phyloP scores from a whole-genome alignment of 164 flowering plant species.

The Nymphaea thermarum region DNA sequence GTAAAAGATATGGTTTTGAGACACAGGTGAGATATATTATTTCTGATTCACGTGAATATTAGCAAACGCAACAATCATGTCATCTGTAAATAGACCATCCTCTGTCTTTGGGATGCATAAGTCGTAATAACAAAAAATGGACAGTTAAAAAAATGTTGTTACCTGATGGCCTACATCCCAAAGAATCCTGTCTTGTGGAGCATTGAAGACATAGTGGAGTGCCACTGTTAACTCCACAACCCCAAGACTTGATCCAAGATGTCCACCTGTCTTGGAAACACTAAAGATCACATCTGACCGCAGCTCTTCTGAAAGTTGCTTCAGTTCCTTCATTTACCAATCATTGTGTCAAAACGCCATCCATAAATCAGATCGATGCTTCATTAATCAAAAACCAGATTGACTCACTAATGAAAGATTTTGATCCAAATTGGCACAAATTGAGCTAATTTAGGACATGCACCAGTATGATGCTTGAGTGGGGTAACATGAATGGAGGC shows the following conservation, averaged over 20 bases:
- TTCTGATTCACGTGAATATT: no score
- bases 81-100: no score
- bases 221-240: slow-evolving; percentile 96
- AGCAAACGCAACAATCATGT: no score
- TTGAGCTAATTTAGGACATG: not conserved
- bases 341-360: not conserved
- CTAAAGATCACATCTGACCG: slow-evolving; percentile 81
- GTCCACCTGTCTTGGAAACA: slow-evolving; percentile 93
- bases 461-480: not conserved
- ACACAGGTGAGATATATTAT: no score
- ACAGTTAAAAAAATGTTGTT: not conserved
- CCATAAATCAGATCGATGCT: not conserved
- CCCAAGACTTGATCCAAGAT: slow-evolving; percentile 94
- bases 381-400: not conserved
- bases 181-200: slow-evolving; percentile 68
- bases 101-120: no score
- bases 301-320: slow-evolving; percentile 82
- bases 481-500: not conserved
- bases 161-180: slow-evolving; percentile 99
- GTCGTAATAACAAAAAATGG: not conserved
- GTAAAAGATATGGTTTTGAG: no score
- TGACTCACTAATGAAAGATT: not conserved
- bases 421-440: not conserved
- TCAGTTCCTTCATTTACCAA: slow-evolving; percentile 50
- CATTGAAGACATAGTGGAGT: slow-evolving; percentile 85